phyloP scores from a whole-genome alignment of 441 rosid species.

The Gossypium davidsonii region DNA sequence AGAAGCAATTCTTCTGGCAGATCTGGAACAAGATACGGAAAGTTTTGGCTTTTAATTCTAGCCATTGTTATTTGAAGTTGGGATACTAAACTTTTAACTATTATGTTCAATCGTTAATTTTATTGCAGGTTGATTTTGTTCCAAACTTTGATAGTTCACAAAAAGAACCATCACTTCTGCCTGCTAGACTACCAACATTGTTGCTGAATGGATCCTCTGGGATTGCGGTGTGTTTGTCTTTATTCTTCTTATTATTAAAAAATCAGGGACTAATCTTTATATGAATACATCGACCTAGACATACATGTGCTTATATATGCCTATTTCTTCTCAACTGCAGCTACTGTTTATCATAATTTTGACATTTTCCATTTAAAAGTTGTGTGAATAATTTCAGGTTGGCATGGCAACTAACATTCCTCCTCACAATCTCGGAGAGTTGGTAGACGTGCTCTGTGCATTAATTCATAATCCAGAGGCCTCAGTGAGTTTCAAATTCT shows the following conservation, averaged over 20 bases:
- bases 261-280: neutral
- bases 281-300: no score
- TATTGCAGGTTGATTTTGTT: slow-evolving; percentile 78
- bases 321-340: neutral
- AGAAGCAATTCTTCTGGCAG: slow-evolving; percentile 81
- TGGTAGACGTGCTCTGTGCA: slow-evolving; percentile 91
- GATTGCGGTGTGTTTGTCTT: slow-evolving; percentile 60
- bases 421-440: slow-evolving; percentile 95
- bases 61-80: neutral
- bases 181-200: slow-evolving; percentile 86
- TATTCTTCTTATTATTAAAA: neutral
- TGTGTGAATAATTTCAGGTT: slow-evolving; percentile 40
- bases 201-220: slow-evolving; percentile 94
- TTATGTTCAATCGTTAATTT: neutral
- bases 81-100: neutral
- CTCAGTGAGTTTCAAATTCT: slow-evolving; percentile 43
- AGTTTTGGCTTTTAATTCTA: slow-evolving; percentile 21
- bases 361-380: neutral
- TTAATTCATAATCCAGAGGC: slow-evolving; percentile 88
- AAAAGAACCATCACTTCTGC: slow-evolving; percentile 84
- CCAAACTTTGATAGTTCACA: slow-evolving; percentile 89
- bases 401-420: slow-evolving; percentile 99
- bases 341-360: neutral
- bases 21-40: slow-evolving; percentile 79
- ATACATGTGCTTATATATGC: neutral